Evolutionary conservation across 2,329 filamentous ascomycete genomes (phyloP).

Genomic region (Pseudovirgaria hyperparasitica): DNA sequence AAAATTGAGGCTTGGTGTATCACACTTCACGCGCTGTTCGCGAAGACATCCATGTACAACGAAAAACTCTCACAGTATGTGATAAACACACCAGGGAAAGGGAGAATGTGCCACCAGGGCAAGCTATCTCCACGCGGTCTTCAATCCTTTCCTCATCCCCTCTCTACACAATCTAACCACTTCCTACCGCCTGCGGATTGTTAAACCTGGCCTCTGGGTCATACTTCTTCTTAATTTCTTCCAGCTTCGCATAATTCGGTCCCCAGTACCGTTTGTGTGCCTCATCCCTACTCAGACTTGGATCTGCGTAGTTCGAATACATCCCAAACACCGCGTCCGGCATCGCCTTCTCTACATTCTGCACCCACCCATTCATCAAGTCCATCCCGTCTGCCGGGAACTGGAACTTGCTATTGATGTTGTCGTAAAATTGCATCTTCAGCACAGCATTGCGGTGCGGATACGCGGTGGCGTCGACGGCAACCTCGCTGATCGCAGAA

Average conservation of each 20-base stretch:
- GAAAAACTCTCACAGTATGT: too few relatives aligned
- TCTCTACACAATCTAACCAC: too few relatives aligned
- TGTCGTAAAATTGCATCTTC: constrained; percentile 16
- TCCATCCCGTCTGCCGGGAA: constrained; percentile 22
- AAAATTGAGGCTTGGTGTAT: too few relatives aligned
- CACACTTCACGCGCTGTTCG: too few relatives aligned
- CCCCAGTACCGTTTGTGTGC: constrained; percentile 35
- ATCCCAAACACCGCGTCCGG: constrained; percentile 26
- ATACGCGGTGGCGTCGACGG: constrained; percentile 10
- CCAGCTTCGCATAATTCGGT: constrained; percentile 17
- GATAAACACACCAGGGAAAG: too few relatives aligned
- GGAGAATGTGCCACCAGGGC: too few relatives aligned
- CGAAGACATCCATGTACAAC: too few relatives aligned
- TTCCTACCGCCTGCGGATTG: constrained; percentile 13
- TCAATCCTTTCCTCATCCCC: too few relatives aligned
- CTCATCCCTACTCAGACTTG: constrained; percentile 27
- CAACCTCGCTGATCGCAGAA: constrained; percentile 8
- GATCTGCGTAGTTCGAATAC: constrained; percentile 41
- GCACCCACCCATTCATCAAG: constrained; percentile 27
- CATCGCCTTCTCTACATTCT: constrained; percentile 13
- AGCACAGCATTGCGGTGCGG: constrained; percentile 15
- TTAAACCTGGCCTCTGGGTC: constrained; percentile 19
- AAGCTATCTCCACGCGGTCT: too few relatives aligned
- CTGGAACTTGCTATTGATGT: constrained; percentile 5
- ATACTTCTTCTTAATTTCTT: constrained; percentile 18